Conservation (phyloP, 257 asterid genomes). For the Buddleja alternifolia region DNA sequence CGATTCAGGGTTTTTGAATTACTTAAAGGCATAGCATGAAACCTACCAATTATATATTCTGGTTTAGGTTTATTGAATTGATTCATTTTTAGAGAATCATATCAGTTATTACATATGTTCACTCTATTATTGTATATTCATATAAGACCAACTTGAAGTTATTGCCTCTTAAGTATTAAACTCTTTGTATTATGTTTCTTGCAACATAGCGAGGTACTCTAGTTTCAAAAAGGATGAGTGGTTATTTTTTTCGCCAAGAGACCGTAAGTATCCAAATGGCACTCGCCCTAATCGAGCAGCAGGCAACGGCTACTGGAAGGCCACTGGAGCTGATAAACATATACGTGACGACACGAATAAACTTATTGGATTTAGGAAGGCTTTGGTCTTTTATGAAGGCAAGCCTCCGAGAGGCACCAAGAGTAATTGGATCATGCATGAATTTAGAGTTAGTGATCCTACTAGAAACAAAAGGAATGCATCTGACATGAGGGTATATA, state of each 20-base stretch:
- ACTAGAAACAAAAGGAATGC: background rate
- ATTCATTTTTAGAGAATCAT: too few species aligned
- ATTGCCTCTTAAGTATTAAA: too few species aligned
- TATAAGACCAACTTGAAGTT: too few species aligned
- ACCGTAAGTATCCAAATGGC: conserved; percentile 20
- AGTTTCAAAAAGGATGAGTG: background rate
- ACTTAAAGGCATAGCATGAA: too few species aligned
- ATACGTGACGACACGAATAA: background rate
- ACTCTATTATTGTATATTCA: too few species aligned
- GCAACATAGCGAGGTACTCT: background rate
- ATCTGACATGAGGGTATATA: conserved; percentile 16
- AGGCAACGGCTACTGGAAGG: conserved; percentile 5
- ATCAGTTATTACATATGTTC: too few species aligned
- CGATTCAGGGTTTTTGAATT: too few species aligned
- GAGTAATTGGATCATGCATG: conserved; percentile 23
- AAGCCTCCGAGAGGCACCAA: background rate
- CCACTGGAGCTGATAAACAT: conserved; percentile 3
- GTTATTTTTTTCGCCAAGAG: conserved; percentile 22
- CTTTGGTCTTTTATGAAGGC: conserved; percentile 23
- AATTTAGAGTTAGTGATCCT: background rate
- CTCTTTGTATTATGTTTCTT: too few species aligned
- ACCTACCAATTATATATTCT: too few species aligned
- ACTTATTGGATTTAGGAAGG: background rate
- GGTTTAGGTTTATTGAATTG: too few species aligned
- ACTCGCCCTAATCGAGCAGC: background rate